Evolutionary conservation across 768 basidiomycete genomes (phyloP), one percentile per base, ranked within the genome.

Genomic region (Clitopilus passeckerianus): DNA sequence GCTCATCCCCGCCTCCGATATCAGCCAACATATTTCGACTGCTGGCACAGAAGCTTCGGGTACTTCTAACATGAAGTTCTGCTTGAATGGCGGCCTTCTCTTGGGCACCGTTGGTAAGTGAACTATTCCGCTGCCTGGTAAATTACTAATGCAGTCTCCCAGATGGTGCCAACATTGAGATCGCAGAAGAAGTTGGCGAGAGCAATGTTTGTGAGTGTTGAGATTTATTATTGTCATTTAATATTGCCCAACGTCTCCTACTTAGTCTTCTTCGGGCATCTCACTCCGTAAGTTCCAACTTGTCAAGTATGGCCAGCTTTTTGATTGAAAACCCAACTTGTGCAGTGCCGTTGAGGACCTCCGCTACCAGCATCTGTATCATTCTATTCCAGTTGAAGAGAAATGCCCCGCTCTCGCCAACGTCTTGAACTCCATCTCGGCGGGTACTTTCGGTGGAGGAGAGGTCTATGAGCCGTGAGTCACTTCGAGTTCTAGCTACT

Each of bases 141-240:
- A 20, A 14, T 41, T 35, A 52, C 58, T 46, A n/a, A 22, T 9
- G 15, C 7, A 10, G 59, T 6, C 5, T 20, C 20, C 10, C 71
- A 75, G 93, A 99, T 74, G 96, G 96, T 57, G 96, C 96, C 18
- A 95, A 93, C 67, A 93, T 94, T 60, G 95, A 98, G 76, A 98
- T 98, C 64, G 95, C 93, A 4, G 93, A 98, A 68, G 95, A 97
- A 71, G 89, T 94, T 53, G 96, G 95, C 30, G 92, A 94, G 68
- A 86, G 83, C 67, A 93, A 96, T 70, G 93, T 95, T 67, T 94
- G 91, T 91, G 71, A 80, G 86, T 41, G 14, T 41, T 41, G 12
- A 14, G 37, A 41, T 5, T 5, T n/a, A 14, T 41, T 41, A n/a
- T 9, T 41, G n/a, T 5, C 37, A 30, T 41, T n/a, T 41, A n/a